Evolutionary conservation across 192 early-diverging fungal genomes (phyloP).

Genomic region (Allomyces macrogynus): DNA sequence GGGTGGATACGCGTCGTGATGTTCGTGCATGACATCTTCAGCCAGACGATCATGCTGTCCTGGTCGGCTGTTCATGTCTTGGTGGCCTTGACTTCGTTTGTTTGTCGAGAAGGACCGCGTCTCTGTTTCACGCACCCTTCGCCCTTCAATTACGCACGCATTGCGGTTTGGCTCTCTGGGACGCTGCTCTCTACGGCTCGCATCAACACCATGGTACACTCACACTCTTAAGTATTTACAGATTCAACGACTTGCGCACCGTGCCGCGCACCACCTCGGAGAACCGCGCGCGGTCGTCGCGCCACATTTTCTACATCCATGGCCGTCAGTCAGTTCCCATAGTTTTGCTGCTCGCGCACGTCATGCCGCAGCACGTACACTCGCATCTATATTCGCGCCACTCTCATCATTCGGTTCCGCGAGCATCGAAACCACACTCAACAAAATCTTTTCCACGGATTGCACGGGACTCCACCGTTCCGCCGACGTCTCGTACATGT

Average conservation of each 20-base stretch:
- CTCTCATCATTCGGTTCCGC: slow-evolving; percentile 97
- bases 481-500: slow-evolving; percentile 87
- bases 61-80: too few species aligned
- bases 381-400: slow-evolving; percentile 94
- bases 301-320: slow-evolving; percentile 59
- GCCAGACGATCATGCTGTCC: too few species aligned
- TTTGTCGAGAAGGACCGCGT: too few species aligned
- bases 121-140: too few species aligned
- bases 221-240: slow-evolving; percentile 19
- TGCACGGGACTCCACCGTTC: slow-evolving; percentile 97
- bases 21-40: too few species aligned
- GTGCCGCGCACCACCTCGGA: slow-evolving; percentile 56
- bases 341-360: too few species aligned
- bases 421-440: slow-evolving; percentile 87
- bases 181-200: too few species aligned
- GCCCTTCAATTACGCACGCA: too few species aligned
- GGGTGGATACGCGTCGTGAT: too few species aligned
- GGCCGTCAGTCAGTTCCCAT: not conserved
- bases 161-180: too few species aligned
- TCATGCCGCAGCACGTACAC: slow-evolving; percentile 47
- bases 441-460: slow-evolving; percentile 91
- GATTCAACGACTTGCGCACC: slow-evolving; percentile 56
- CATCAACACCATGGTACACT: too few species aligned
- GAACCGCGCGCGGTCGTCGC: slow-evolving; percentile 61
- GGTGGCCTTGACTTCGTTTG: too few species aligned